Evolutionary conservation across 441 rosid genomes (phyloP).

Genomic region (Rhodomyrtus psidioides): DNA sequence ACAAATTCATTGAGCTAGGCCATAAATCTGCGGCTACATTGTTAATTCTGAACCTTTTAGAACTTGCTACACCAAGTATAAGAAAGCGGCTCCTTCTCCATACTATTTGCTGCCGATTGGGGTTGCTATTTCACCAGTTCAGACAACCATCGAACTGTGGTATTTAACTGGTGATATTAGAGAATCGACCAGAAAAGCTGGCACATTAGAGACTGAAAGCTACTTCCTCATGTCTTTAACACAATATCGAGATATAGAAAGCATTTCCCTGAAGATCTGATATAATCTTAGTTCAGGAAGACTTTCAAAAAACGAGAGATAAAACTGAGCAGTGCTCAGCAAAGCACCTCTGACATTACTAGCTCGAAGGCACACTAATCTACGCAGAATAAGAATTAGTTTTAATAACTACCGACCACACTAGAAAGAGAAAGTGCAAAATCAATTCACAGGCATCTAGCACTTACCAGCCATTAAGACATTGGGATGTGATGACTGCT

Average conservation of each 20-base stretch:
- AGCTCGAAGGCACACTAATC: background rate
- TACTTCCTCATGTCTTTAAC: background rate
- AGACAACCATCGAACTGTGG: background rate
- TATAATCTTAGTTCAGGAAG: background rate
- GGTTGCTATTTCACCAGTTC: background rate
- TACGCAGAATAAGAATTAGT: background rate
- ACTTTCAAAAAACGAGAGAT: background rate
- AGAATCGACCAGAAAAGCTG: background rate
- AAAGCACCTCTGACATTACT: background rate
- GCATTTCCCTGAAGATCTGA: background rate
- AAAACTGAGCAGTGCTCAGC: background rate
- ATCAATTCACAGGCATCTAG: background rate
- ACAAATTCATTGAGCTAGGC: background rate
- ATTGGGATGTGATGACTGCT: slow-evolving; percentile 89
- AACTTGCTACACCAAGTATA: background rate
- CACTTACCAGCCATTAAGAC: slow-evolving; percentile 97
- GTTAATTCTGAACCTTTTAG: background rate
- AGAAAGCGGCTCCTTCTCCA: background rate
- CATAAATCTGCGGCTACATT: background rate
- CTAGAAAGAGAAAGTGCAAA: background rate
- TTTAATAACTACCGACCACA: background rate
- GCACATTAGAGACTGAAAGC: background rate
- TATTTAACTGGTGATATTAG: background rate
- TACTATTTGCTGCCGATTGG: background rate
- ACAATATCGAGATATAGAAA: background rate